A percentile compares a stretch with the other conserved stretches of the same genome.
Conservation (phyloP, 305 asterid species). For the Coffea humblotiana region DNA sequence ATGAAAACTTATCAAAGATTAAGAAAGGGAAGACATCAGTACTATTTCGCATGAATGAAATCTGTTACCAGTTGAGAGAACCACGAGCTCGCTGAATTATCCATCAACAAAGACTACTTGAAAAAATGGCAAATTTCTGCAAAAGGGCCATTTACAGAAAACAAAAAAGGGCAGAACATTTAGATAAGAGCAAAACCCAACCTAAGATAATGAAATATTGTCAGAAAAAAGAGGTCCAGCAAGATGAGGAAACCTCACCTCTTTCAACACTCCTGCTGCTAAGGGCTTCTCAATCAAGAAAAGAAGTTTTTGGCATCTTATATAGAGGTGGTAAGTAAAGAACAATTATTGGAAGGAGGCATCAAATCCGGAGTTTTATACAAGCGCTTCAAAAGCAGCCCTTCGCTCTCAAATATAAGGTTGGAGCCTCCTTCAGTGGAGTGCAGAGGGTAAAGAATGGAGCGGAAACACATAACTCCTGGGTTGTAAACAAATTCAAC, state of each 20-base stretch:
- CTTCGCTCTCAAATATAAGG: neutral
- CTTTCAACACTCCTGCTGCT: too few relatives aligned
- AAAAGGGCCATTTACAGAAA: neutral
- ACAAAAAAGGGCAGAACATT: neutral
- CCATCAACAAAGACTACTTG: neutral
- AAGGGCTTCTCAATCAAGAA: neutral
- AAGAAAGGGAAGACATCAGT: neutral
- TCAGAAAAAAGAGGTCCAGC: neutral
- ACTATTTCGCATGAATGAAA: neutral
- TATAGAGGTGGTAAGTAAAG: neutral
- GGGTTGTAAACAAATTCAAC: too few relatives aligned
- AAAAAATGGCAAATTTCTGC: neutral
- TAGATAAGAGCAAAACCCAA: neutral
- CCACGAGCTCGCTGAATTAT: conserved; percentile 11
- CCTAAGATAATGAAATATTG: neutral
- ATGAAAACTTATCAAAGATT: neutral
- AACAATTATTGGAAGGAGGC: neutral
- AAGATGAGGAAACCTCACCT: too few relatives aligned
- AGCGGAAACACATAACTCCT: conserved; percentile 10
- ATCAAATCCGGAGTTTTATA: neutral
- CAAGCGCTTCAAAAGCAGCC: conserved; percentile 12
- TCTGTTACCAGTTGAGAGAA: conserved; percentile 13
- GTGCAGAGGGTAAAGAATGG: conserved; percentile 21
- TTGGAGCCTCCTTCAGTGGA: neutral
- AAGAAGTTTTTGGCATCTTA: neutral